Evolutionary conservation across 2,329 filamentous ascomycete species (phyloP), one percentile per base, ranked within the genome.

Genomic region (Fusarium xylarioides): DNA sequence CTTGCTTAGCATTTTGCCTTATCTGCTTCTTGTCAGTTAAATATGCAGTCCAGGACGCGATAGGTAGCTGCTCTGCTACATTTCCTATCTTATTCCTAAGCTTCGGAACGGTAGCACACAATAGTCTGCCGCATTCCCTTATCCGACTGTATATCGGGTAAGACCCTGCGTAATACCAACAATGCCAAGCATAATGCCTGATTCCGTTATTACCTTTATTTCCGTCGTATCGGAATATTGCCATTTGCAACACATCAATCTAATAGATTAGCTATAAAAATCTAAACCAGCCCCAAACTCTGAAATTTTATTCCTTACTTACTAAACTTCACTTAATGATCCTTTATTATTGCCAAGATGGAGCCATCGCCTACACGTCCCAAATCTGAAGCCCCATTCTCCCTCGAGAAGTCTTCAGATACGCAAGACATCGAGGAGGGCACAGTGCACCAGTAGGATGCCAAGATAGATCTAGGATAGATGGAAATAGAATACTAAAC

Each of bases 201-300:
- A 32, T 32, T 49, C 46, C 21, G 21, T 12, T 12, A 8, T 9
- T 7, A 4, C 3, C 5, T n/a, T 32, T 49, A n/a, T 49, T 49
- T 49, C 46, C 21, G 46, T 32, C 46, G 46, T 18, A 32, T 32
- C 46, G 46, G 46, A 49, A 49, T 12, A 18, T 8, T 32, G 19
- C 46, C 3, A 18, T 49, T 49, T 32, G 8, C 14, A n/a, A 18
- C 28, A 49, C 1, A 18, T 18, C 4, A 12, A 30, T 32, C 14
- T 4, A 16, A 6, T 49, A 11, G 5, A 18, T 49, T 32, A 32
- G 28, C 15, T 18, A 9, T 16, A 18, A 9, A 32, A 18, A 1
- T 32, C 11, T 0, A 3, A 11, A 12, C 11, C 5, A 32, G 11
- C 11, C 4, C 5, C 7, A n/a, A 14, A n/a, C 21, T 32, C 21